A percentile compares a stretch with the other conserved stretches of the same genome.
phyloP scores from a whole-genome alignment of 2,329 filamentous ascomycete genomes.

The Botryotinia globosa region DNA sequence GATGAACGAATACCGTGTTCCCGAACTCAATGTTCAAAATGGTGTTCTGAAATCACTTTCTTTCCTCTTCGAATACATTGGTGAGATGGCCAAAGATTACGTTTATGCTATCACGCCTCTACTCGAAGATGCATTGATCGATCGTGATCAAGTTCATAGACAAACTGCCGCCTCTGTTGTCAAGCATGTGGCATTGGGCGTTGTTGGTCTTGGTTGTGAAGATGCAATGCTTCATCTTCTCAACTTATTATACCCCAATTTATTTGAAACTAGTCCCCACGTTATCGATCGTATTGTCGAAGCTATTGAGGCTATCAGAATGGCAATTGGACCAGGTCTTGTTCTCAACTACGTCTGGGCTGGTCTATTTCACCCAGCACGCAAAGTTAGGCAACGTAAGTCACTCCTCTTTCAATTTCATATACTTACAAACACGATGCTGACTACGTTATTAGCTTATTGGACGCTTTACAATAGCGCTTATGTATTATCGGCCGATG shows the following conservation, averaged over 20 bases:
- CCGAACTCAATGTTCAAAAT: slow-evolving; percentile 97
- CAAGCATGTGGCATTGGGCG: slow-evolving; percentile 95
- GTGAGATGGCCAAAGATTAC: slow-evolving; percentile 99
- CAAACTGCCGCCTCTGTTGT: slow-evolving; percentile 96
- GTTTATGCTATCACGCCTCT: slow-evolving; percentile 96
- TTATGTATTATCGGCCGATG: slow-evolving; percentile 89
- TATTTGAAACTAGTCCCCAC: slow-evolving; percentile 97
- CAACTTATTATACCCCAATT: slow-evolving; percentile 92
- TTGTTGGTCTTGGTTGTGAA: slow-evolving; percentile 96
- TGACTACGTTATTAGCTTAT: slow-evolving; percentile 54
- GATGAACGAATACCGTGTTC: slow-evolving; percentile 99
- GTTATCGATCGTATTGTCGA: slow-evolving; percentile 98
- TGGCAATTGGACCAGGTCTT: slow-evolving; percentile 86
- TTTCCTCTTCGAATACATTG: slow-evolving; percentile 98
- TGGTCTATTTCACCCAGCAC: slow-evolving; percentile 91
- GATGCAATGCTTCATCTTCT: slow-evolving; percentile 98
- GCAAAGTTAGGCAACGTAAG: slow-evolving; percentile 76
- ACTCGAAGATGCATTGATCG: slow-evolving; percentile 94
- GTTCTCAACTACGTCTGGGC: slow-evolving; percentile 99
- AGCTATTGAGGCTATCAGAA: slow-evolving; percentile 91
- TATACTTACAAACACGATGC: neutral
- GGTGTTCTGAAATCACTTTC: slow-evolving; percentile 95
- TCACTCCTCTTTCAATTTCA: neutral
- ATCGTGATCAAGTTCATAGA: slow-evolving; percentile 95
- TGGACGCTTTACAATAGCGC: slow-evolving; percentile 97